Conservation (phyloP, 2,329 filamentous ascomycete genomes). For the Zelopaecilomyces penicillatus region DNA sequence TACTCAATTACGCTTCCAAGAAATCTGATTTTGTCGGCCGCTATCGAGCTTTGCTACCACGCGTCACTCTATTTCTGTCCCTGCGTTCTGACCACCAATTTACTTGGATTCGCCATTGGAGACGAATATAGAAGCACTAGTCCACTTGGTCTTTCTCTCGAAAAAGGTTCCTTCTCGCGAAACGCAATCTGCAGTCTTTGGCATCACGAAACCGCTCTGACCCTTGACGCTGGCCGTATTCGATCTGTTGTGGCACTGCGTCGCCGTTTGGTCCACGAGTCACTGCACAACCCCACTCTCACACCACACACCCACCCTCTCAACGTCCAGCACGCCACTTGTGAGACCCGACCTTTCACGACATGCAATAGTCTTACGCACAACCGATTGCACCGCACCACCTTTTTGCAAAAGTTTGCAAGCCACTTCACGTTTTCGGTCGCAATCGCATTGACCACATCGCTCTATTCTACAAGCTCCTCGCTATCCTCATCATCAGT, state of each 20-base stretch:
- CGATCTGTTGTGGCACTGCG: conserved; percentile 4
- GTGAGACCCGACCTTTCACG: conserved; percentile 10
- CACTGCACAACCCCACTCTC: conserved; percentile 6
- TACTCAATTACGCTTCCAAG: no score
- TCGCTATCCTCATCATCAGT: no score
- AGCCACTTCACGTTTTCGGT: conserved; percentile 1
- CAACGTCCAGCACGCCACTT: conserved; percentile 7
- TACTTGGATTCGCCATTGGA: no score
- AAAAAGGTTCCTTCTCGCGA: neutral
- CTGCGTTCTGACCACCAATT: no score
- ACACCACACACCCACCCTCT: conserved; percentile 2
- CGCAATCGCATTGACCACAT: conserved; percentile 1
- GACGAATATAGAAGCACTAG: no score
- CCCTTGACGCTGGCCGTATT: neutral
- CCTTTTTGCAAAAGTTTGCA: conserved; percentile 1
- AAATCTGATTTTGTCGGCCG: no score
- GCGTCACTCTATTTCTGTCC: no score
- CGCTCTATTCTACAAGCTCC: neutral
- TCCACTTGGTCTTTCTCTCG: neutral
- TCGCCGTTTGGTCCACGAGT: conserved; percentile 3
- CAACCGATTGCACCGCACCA: conserved; percentile 2
- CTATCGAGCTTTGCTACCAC: no score
- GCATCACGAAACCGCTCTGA: neutral
- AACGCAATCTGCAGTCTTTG: neutral
- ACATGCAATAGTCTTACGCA: conserved; percentile 14